phyloP scores from a whole-genome alignment of 2,329 filamentous ascomycete species.

The Fusarium gaditjirri region DNA sequence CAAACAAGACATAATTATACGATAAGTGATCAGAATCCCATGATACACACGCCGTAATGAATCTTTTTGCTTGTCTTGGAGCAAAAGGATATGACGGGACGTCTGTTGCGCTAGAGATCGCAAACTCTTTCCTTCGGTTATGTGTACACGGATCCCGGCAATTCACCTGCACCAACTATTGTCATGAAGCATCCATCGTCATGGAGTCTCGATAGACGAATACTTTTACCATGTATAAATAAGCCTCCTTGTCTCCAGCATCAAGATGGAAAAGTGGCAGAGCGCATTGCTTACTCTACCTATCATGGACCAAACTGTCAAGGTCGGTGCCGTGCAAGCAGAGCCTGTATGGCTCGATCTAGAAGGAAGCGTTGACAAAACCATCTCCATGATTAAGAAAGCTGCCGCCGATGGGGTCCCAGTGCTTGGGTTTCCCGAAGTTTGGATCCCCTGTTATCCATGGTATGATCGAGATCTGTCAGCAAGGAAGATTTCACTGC shows the following conservation, averaged over 20 bases:
- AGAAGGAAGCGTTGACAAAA: background rate
- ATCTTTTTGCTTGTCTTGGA: background rate
- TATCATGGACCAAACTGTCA: background rate
- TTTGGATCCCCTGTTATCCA: slow-evolving; percentile 4
- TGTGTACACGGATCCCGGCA: background rate
- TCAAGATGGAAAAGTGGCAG: background rate
- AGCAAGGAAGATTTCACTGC: background rate
- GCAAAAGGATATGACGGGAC: background rate
- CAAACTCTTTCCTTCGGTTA: background rate
- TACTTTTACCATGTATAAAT: background rate
- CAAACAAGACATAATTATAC: background rate
- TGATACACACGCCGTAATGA: rapidly evolving
- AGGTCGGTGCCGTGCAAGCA: background rate
- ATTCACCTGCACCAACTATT: rapidly evolving
- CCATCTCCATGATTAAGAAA: background rate
- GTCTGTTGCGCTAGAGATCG: background rate
- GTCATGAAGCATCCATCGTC: background rate
- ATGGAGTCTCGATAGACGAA: background rate
- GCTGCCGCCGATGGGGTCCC: background rate
- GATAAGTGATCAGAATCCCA: background rate
- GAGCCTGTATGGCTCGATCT: background rate
- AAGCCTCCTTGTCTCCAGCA: background rate
- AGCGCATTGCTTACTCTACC: rapidly evolving
- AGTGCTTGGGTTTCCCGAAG: slow-evolving; percentile 4
- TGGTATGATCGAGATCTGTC: background rate